Conservation (phyloP, 2,329 filamentous ascomycete species). For the Plectosphaerella sp. region DNA sequence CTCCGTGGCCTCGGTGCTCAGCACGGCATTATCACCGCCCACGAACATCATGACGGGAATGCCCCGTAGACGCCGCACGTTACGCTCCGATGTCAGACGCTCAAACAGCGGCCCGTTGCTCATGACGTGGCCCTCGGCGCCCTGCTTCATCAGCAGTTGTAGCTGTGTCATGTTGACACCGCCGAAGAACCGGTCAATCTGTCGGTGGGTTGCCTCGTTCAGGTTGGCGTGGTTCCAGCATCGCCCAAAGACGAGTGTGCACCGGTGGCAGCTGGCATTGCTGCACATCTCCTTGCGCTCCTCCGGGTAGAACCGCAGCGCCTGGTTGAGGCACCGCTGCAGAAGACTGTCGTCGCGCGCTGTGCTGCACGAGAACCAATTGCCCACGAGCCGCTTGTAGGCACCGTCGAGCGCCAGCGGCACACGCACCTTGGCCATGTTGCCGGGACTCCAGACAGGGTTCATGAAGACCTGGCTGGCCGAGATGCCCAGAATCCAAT, state of each 20-base stretch:
- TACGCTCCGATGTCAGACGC: slow-evolving; percentile 42
- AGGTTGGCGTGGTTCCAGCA: slow-evolving; percentile 63
- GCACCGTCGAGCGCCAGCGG: slow-evolving; percentile 45
- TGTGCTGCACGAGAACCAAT: slow-evolving; percentile 52
- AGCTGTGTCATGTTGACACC: slow-evolving; percentile 58
- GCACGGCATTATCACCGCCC: slow-evolving; percentile 52
- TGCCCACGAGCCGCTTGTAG: slow-evolving; percentile 42
- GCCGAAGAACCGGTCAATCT: slow-evolving; percentile 58
- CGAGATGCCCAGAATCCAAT: slow-evolving; percentile 54
- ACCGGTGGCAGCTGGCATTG: slow-evolving; percentile 57
- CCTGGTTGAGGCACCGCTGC: slow-evolving; percentile 49
- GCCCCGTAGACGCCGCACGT: slow-evolving; percentile 43
- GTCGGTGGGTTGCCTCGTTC: slow-evolving; percentile 60
- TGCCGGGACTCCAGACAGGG: slow-evolving; percentile 51
- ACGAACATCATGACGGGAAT: slow-evolving; percentile 54
- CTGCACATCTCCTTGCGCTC: slow-evolving; percentile 53
- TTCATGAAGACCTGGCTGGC: slow-evolving; percentile 62
- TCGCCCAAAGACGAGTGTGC: slow-evolving; percentile 55
- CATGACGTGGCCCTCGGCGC: slow-evolving; percentile 44
- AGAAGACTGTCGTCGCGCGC: slow-evolving; percentile 39
- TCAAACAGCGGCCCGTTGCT: slow-evolving; percentile 43
- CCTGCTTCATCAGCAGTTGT: slow-evolving; percentile 52
- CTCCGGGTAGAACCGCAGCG: slow-evolving; percentile 54
- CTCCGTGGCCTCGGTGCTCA: slow-evolving; percentile 49
- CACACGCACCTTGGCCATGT: slow-evolving; percentile 50